A percentile compares a stretch with the other conserved stretches of the same genome.
Conservation (phyloP, 2,329 filamentous ascomycete genomes). For the Colletotrichum sp. region DNA sequence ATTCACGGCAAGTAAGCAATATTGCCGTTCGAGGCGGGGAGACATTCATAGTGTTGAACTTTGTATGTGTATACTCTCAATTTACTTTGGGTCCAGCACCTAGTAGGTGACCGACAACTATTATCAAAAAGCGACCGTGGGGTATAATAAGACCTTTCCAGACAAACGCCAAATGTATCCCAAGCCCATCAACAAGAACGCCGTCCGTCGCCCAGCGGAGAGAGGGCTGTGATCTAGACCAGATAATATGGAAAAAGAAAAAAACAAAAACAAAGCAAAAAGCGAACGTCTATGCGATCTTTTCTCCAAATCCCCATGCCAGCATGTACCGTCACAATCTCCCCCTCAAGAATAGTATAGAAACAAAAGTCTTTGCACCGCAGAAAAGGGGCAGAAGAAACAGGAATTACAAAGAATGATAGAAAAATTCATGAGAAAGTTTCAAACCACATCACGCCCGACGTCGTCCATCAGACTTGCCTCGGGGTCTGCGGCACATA, state of each 20-base stretch:
- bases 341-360: neutral
- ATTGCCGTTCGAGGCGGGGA: neutral
- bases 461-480: neutral
- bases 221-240: neutral
- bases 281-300: neutral
- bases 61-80: neutral
- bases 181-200: neutral
- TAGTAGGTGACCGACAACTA: neutral
- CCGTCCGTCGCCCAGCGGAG: neutral
- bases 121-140: neutral
- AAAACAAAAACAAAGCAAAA: neutral
- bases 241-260: too few species aligned
- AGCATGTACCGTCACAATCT: neutral
- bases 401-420: neutral
- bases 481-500: constrained; percentile 40
- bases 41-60: neutral
- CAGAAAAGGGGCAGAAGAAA: neutral
- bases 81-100: neutral
- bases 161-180: neutral
- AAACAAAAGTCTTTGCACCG: neutral
- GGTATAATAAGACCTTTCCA: neutral
- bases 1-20: neutral
- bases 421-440: neutral
- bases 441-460: neutral
- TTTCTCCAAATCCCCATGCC: neutral